A percentile compares a stretch with the other conserved stretches of the same genome.
These are phyloP conservation scores for Flueggea neowawraea DNA, from an alignment of 441 rosid species.

Conservation along the genomic window DNA sequence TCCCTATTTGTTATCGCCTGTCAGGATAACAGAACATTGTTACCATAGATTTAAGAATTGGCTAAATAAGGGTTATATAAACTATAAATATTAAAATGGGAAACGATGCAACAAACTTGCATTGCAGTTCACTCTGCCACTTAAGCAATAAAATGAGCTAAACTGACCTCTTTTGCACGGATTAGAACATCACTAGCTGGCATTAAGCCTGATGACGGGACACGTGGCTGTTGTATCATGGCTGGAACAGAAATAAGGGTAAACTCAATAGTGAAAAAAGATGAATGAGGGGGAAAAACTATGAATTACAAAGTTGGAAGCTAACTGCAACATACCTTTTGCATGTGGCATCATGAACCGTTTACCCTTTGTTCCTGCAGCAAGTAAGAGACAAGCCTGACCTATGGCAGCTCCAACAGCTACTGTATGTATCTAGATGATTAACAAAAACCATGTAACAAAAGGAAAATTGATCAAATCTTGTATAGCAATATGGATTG, in stretches of 20 bases:
- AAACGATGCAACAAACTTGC: background rate
- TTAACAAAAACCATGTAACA: slow-evolving; percentile 10
- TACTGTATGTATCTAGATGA: slow-evolving; percentile 67
- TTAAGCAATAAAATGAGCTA: slow-evolving; percentile 4
- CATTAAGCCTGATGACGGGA: slow-evolving; percentile 77
- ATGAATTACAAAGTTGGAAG: slow-evolving; percentile 6
- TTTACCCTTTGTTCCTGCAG: slow-evolving; percentile 79
- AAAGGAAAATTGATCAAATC: slow-evolving; percentile 1
- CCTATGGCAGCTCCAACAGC: slow-evolving; percentile 77
- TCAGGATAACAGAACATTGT: too few species aligned
- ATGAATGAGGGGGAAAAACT: background rate
- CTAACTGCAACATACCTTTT: slow-evolving; percentile 44
- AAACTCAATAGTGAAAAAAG: slow-evolving; percentile 2
- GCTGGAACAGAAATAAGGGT: slow-evolving; percentile 39
- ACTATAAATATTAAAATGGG: background rate
- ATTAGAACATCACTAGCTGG: slow-evolving; percentile 82
- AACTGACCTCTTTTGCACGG: slow-evolving; percentile 82
- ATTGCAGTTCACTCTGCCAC: background rate
- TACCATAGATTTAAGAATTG: too few species aligned
- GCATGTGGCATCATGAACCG: slow-evolving; percentile 92
- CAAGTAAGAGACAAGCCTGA: slow-evolving; percentile 75
- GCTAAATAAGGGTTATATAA: too few species aligned
- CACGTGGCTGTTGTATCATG: slow-evolving; percentile 79
- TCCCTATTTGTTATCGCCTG: slow-evolving; percentile 71
- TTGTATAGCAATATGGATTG: background rate